A percentile compares a stretch with the other conserved stretches of the same genome.
Evolutionary conservation across 805 yeast genomes (phyloP).

Genomic region (Candida pini): DNA sequence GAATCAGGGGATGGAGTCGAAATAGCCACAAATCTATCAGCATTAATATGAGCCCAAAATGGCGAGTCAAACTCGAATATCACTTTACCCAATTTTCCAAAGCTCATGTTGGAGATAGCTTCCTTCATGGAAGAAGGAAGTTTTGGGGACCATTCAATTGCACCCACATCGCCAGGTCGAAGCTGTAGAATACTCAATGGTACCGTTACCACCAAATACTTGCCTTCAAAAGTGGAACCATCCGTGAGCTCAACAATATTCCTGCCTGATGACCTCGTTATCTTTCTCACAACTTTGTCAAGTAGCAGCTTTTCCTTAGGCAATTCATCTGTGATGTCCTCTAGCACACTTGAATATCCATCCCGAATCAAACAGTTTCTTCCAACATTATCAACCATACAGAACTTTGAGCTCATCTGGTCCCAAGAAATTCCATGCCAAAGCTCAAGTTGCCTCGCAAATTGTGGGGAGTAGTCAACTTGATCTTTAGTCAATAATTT

Average conservation of each 20-base stretch:
- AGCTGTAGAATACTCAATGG: slow-evolving; percentile 68
- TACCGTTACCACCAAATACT: slow-evolving; percentile 64
- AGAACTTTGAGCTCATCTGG: slow-evolving; percentile 59
- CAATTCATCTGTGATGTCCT: slow-evolving; percentile 36
- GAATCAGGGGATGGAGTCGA: slow-evolving; percentile 30
- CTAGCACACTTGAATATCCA: slow-evolving; percentile 52
- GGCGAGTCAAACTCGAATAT: slow-evolving; percentile 57
- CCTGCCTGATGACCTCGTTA: slow-evolving; percentile 26
- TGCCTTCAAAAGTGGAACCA: slow-evolving; percentile 33
- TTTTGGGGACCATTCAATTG: slow-evolving; percentile 50
- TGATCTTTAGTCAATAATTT: slow-evolving; percentile 47
- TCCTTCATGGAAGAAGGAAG: slow-evolving; percentile 41
- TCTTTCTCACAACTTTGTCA: slow-evolving; percentile 36
- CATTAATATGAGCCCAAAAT: slow-evolving; percentile 51
- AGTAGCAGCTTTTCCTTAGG: slow-evolving; percentile 35
- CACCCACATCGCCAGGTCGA: slow-evolving; percentile 31
- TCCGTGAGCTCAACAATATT: slow-evolving; percentile 30
- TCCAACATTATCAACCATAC: slow-evolving; percentile 69
- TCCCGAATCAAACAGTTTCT: slow-evolving; percentile 65
- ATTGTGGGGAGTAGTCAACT: slow-evolving; percentile 42
- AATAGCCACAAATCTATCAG: slow-evolving; percentile 44
- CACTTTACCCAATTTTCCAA: slow-evolving; percentile 70
- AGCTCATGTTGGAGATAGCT: slow-evolving; percentile 45
- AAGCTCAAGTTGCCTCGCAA: slow-evolving; percentile 56
- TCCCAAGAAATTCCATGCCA: slow-evolving; percentile 80